These are phyloP conservation scores for Puccinia triticina DNA, from an alignment of 1,284 basidiomycete species.

Conservation along the genomic window DNA sequence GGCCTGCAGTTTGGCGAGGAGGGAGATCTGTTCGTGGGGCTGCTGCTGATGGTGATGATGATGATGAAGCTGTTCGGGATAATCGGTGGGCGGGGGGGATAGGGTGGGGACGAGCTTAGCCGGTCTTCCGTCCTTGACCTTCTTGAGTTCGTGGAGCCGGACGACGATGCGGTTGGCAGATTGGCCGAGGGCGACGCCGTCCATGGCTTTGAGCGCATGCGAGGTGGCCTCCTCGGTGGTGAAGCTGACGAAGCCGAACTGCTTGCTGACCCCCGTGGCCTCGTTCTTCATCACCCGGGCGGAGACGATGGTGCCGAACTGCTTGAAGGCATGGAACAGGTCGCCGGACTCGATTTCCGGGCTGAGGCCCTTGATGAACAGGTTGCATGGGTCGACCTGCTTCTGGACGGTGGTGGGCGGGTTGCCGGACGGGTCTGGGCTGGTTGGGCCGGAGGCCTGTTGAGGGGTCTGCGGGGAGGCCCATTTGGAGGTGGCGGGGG, in stretches of 20 bases:
- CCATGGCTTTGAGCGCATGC: constrained; percentile 76
- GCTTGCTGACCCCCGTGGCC: constrained; percentile 72
- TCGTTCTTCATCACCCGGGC: constrained; percentile 93
- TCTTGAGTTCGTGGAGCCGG: constrained; percentile 84
- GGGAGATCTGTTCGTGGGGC: neutral
- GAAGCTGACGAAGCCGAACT: constrained; percentile 93
- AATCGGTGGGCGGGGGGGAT: neutral
- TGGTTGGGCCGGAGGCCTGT: constrained; percentile 66
- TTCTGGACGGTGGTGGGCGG: constrained; percentile 78
- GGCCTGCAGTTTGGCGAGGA: constrained; percentile 6
- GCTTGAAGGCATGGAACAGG: constrained; percentile 73
- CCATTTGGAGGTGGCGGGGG: constrained; percentile 61
- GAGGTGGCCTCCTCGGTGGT: constrained; percentile 64
- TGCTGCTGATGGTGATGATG: neutral
- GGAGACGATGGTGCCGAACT: constrained; percentile 63
- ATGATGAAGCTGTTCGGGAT: neutral
- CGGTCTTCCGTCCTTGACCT: constrained; percentile 69
- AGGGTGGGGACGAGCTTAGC: constrained; percentile 14
- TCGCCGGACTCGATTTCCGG: constrained; percentile 79
- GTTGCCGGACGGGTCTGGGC: constrained; percentile 71
- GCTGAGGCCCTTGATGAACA: constrained; percentile 81
- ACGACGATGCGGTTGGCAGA: constrained; percentile 75
- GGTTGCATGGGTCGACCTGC: constrained; percentile 84
- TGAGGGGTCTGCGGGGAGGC: constrained; percentile 73
- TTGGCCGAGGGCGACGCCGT: constrained; percentile 69